These are phyloP conservation scores for Podospora didyma DNA, from an alignment of 495 filamentous ascomycete genomes.

Conservation along the genomic window DNA sequence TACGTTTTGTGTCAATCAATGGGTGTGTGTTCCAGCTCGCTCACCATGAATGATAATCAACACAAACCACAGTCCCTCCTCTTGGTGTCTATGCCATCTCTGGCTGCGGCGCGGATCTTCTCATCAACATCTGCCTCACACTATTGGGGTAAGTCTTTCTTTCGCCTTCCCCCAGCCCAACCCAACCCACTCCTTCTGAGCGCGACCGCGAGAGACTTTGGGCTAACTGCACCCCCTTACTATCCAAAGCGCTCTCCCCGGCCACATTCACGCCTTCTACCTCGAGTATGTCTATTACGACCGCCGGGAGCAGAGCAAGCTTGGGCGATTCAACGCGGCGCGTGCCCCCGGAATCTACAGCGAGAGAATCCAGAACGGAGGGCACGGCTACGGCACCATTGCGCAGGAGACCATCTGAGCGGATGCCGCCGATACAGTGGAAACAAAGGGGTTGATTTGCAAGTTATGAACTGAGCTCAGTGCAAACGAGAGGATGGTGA, in stretches of 20 bases:
- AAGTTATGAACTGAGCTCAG: too few relatives aligned
- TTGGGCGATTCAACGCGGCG: slow-evolving; percentile 42
- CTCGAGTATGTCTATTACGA: slow-evolving; percentile 84
- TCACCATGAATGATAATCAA: neutral
- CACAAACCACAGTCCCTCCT: slow-evolving; percentile 40
- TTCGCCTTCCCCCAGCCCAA: neutral
- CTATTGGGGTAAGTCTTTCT: slow-evolving; percentile 42
- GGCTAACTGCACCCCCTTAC: too few relatives aligned
- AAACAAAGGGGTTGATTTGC: neutral
- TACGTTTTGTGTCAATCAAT: neutral
- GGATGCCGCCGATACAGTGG: neutral
- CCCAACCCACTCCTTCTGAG: neutral
- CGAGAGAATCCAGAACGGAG: slow-evolving; percentile 70
- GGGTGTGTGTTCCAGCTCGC: too few relatives aligned
- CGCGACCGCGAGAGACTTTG: too few relatives aligned
- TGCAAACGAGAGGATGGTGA: too few relatives aligned
- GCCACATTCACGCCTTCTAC: slow-evolving; percentile 89
- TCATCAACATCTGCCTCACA: slow-evolving; percentile 87
- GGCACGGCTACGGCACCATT: slow-evolving; percentile 55
- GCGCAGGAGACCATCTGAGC: slow-evolving; percentile 22
- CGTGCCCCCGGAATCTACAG: slow-evolving; percentile 76
- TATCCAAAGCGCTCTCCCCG: too few relatives aligned
- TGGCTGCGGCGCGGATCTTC: slow-evolving; percentile 68
- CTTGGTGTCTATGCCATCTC: slow-evolving; percentile 37
- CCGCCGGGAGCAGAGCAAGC: slow-evolving; percentile 53